Evolutionary conservation across 257 asterid genomes (phyloP).

Genomic region (Lithospermum erythrorhizon): DNA sequence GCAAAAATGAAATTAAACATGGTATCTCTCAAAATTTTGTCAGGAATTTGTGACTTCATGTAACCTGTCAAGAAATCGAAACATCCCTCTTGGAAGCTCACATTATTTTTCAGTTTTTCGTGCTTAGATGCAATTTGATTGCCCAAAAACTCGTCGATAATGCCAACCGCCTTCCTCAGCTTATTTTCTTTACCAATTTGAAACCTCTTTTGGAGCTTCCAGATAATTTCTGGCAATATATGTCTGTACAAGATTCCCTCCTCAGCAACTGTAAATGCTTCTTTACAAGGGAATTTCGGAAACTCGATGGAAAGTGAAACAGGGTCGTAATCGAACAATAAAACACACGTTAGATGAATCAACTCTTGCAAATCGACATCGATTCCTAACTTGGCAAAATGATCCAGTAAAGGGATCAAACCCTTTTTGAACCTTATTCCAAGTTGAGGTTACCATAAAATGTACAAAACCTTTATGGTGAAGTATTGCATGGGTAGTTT

Average conservation of each 20-base stretch:
- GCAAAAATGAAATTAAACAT: neutral
- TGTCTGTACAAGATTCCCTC: neutral
- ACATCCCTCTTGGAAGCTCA: neutral
- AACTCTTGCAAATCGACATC: neutral
- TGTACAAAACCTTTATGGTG: neutral
- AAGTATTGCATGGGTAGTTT: neutral
- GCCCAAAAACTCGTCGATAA: neutral
- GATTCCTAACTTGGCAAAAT: neutral
- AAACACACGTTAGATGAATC: neutral
- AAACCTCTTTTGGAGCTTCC: neutral
- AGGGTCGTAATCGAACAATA: neutral
- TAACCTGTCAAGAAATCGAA: slow-evolving; percentile 4
- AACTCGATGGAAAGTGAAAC: slow-evolving; percentile 1
- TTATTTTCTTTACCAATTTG: neutral
- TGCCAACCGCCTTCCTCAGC: neutral
- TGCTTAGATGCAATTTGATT: neutral
- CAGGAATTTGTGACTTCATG: neutral
- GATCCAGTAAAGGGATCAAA: neutral
- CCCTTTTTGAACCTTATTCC: slow-evolving; percentile 3
- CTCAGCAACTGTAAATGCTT: neutral
- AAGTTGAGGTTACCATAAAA: neutral
- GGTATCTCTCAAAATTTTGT: slow-evolving; percentile 1
- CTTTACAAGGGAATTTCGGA: neutral
- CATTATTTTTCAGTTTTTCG: neutral
- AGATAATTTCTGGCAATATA: neutral